Evolutionary conservation across 805 yeast species (phyloP), one percentile per base, ranked within the genome.

Genomic region (Pichia cabralensis): DNA sequence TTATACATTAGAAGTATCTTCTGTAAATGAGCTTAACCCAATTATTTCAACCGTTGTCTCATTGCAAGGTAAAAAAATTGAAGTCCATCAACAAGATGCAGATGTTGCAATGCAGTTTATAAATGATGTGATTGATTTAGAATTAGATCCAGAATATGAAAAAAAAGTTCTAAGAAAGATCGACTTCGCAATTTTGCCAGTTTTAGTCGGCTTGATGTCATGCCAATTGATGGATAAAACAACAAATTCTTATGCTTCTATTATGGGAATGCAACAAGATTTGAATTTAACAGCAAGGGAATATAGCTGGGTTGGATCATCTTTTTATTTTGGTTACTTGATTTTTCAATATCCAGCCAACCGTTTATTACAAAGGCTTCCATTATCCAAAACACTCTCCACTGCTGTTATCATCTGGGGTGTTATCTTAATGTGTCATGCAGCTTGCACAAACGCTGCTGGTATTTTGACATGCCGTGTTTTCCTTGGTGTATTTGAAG

Each of bases 401-500:
- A 42, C 42, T 11, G 49, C 64, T 39, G 53, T 65, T 15, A 44
- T 61, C n/a, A 22, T 59, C 10, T 73, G 80, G 80, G 60, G 70
- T 1, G 34, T 67, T n/a, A 46, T 67, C n/a, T 57, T 67, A n/a
- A 62, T 69, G 41, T 56, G 68, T 20, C 69, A 64, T 34, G 66
- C 69, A 45, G 61, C 66, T 1, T 67, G 69, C 26, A 45, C 36
- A 20, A 64, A 60, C 39, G 61, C 60, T 41, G 60, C 63, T 20
- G 72, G 73, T 17, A 60, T 72, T 4, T 49, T 62, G 26, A 62
- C 58, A 2, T 42, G 67, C 17, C 54, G 79, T 44, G 65, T 69
- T 44, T 59, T 69, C 38, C 50, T 72, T 19, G 80, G 79, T 58
- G 17, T 55, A 4, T 43, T 51, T 40, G 67, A 62, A 45, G 39